Base-by-base conservation (phyloP, 305 asterid genomes). In the Ruellia speciosa region DNA sequence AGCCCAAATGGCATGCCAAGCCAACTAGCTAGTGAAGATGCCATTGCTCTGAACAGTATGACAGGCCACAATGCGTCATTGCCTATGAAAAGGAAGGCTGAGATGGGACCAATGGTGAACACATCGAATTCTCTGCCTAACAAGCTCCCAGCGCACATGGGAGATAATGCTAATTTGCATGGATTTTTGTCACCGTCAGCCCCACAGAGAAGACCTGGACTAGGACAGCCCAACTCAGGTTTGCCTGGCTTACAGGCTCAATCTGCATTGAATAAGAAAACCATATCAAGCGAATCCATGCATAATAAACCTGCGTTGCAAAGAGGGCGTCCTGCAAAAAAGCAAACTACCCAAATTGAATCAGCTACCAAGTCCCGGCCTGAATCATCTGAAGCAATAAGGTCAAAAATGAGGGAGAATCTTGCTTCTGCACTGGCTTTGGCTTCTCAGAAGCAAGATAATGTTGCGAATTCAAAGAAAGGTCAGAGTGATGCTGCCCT, bases 371-470 rank as follows among this genome's bases (percentile, higher is more conserved):
- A 82, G 82, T 70, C 5, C 54, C 79, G 70, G 40, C 62, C 62
- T 0, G 93, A 79, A 69, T 78, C 97, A 18, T 80, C 77, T 55
- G 95, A 78, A 59, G 89, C 86, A 34, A 79, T 89, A 49, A 79
- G 97, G 79, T 84, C 95, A 64, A 93, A 89, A 77, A 86, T 93
- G 99, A 83, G 95, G 81, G 97, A 93, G 68, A 77, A 89, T 63
- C 64, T 93, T 19, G 87, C 86, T 72, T 85, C 86, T 68, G 94
- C 97, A 16, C 62, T 93, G 59, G 81, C 80, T 45, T 62, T 87
- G 80, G 86, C 77, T 18, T 71, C 47, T 57, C 80, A 58, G 66
- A 81, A 69, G 37, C 70, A 62, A 63, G 85, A 72, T 3, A 54
- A 60, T 59, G 68, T 63, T 62, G 61, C 70, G 58, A 72, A 66